Percentiles rank a stretch among this genome's conserved stretches.
These are phyloP conservation scores for Colletotrichum simmondsii DNA, from an alignment of 2,329 filamentous ascomycete species.

Conservation along the genomic window DNA sequence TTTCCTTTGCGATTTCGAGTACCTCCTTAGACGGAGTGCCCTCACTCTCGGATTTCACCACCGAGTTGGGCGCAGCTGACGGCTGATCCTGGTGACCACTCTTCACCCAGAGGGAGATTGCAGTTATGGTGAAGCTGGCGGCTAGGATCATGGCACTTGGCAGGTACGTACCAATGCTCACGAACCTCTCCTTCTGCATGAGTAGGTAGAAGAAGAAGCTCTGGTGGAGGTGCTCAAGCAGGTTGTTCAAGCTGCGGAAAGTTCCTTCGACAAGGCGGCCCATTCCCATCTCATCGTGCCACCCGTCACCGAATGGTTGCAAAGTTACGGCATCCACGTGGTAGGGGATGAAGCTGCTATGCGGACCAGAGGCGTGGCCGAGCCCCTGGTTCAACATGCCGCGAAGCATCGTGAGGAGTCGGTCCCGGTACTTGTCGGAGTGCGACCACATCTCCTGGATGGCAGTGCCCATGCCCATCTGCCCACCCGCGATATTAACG, in stretches of 20 bases:
- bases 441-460: slow-evolving; percentile 89
- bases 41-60: slow-evolving; percentile 1
- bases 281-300: slow-evolving; percentile 98
- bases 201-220: slow-evolving; percentile 99
- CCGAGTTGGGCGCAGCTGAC: slow-evolving; percentile 4
- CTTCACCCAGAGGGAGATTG: slow-evolving; percentile 92
- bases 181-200: slow-evolving; percentile 91
- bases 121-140: slow-evolving; percentile 94
- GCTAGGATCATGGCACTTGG: slow-evolving; percentile 98
- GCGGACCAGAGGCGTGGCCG: slow-evolving; percentile 88
- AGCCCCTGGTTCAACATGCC: slow-evolving; percentile 94
- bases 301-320: slow-evolving; percentile 88
- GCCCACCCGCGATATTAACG: slow-evolving; percentile 84
- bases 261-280: slow-evolving; percentile 90
- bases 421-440: slow-evolving; percentile 80
- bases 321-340: slow-evolving; percentile 96
- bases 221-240: slow-evolving; percentile 96
- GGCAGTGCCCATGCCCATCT: slow-evolving; percentile 88
- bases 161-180: slow-evolving; percentile 97
- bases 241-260: slow-evolving; percentile 93
- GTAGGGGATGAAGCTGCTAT: slow-evolving; percentile 97
- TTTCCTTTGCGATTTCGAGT: background rate
- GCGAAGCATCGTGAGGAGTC: slow-evolving; percentile 87
- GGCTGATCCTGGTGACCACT: slow-evolving; percentile 69
- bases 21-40: background rate